Conservation (phyloP, 495 filamentous ascomycete genomes). For the Bathelium albidoporum region DNA sequence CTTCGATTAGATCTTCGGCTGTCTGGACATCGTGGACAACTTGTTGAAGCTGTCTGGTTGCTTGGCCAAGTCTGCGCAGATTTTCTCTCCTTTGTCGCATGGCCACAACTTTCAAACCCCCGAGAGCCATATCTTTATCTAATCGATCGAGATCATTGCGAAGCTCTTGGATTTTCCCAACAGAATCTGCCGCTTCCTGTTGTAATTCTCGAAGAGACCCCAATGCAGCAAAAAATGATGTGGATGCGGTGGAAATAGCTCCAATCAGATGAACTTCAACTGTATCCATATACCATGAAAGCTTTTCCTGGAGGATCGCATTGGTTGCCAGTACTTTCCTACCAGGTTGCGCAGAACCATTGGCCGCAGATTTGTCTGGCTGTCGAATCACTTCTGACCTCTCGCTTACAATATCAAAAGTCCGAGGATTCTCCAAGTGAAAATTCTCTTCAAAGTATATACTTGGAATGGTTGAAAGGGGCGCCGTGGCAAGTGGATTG, state of each 20-base stretch:
- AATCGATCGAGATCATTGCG: slow-evolving; percentile 68
- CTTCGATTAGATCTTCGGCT: slow-evolving; percentile 73
- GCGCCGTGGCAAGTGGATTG: slow-evolving; percentile 56
- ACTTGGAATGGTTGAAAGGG: slow-evolving; percentile 78
- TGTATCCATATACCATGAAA: slow-evolving; percentile 99
- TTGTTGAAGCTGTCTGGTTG: slow-evolving; percentile 69
- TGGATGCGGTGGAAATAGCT: slow-evolving; percentile 87
- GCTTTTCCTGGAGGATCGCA: slow-evolving; percentile 96
- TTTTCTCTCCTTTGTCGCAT: slow-evolving; percentile 76
- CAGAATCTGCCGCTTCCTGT: slow-evolving; percentile 83
- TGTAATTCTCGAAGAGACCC: slow-evolving; percentile 86
- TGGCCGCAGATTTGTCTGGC: slow-evolving; percentile 34
- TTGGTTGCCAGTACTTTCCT: slow-evolving; percentile 89
- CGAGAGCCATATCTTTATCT: slow-evolving; percentile 78
- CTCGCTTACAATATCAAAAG: slow-evolving; percentile 94
- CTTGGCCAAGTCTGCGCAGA: slow-evolving; percentile 66
- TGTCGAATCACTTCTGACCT: slow-evolving; percentile 75
- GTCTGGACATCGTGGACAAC: slow-evolving; percentile 64
- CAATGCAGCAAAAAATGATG: slow-evolving; percentile 91
- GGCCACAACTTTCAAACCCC: slow-evolving; percentile 76
- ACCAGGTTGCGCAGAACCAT: slow-evolving; percentile 53
- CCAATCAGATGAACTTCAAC: slow-evolving; percentile 96
- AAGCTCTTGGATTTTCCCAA: slow-evolving; percentile 71
- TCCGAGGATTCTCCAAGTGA: slow-evolving; percentile 89
- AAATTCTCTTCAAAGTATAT: slow-evolving; percentile 96